Percentiles rank a stretch among this genome's conserved stretches.
phyloP scores from a whole-genome alignment of 306 rosid genomes.

The Abrus pulchellus region DNA sequence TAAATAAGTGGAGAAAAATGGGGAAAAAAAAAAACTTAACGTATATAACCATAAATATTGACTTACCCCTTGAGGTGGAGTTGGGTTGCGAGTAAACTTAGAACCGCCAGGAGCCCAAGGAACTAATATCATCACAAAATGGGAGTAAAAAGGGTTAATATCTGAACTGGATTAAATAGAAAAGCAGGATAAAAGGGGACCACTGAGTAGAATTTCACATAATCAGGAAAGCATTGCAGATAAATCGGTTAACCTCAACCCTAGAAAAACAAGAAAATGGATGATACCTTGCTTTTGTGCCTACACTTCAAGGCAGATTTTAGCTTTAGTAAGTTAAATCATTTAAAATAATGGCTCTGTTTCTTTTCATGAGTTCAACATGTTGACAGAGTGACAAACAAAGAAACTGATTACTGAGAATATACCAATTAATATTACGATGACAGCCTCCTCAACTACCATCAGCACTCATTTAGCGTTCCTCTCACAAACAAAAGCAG shows the following conservation, averaged over 20 bases:
- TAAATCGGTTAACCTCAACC: background rate
- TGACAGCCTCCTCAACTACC: background rate
- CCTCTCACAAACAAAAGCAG: background rate
- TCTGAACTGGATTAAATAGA: conserved; percentile 15
- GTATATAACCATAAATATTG: background rate
- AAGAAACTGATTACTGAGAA: background rate
- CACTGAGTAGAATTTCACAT: background rate
- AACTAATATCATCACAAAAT: conserved; percentile 62
- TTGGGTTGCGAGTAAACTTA: conserved; percentile 90
- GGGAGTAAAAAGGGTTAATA: conserved; percentile 26
- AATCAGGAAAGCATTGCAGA: background rate
- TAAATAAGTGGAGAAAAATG: conserved; percentile 17
- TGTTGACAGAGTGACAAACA: background rate
- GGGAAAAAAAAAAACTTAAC: background rate
- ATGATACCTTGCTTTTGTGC: background rate
- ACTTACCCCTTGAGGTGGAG: conserved; percentile 95
- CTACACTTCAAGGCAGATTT: background rate
- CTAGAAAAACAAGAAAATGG: background rate
- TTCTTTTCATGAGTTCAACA: background rate
- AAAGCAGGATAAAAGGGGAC: background rate
- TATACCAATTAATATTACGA: background rate
- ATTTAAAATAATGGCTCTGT: background rate
- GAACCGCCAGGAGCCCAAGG: conserved; percentile 99
- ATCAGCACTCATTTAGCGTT: background rate
- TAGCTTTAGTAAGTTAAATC: background rate